A percentile compares a stretch with the other conserved stretches of the same genome.
Conservation (phyloP, 2,329 filamentous ascomycete species). For the Cladophialophora chaetospira region DNA sequence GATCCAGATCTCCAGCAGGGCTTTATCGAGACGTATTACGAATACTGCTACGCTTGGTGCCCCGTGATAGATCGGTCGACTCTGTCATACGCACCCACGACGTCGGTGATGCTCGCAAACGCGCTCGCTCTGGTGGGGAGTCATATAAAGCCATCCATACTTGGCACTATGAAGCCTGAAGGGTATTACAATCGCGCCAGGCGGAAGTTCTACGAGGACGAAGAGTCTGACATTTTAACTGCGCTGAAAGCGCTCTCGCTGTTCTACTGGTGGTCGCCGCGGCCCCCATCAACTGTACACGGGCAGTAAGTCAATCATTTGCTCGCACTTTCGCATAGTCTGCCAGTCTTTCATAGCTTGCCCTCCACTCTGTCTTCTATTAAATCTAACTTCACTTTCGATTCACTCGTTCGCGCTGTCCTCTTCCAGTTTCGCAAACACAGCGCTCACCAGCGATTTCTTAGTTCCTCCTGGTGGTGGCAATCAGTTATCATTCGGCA, state of each 20-base stretch:
- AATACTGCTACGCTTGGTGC: conserved; percentile 49
- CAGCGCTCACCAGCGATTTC: too few relatives aligned
- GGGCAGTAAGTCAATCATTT: too few relatives aligned
- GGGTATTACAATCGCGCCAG: conserved; percentile 45
- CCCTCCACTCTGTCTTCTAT: too few relatives aligned
- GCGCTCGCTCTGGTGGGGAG: conserved; percentile 46
- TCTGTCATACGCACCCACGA: conserved; percentile 36
- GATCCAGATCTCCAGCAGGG: conserved; percentile 38
- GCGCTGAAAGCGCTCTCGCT: conserved; percentile 42
- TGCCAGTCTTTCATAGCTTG: too few relatives aligned
- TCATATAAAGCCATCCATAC: conserved; percentile 46
- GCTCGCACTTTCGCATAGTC: too few relatives aligned
- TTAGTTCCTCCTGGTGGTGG: conserved; percentile 53
- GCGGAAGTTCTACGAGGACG: conserved; percentile 45
- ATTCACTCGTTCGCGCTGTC: too few relatives aligned
- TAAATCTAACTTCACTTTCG: too few relatives aligned
- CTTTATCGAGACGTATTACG: conserved; percentile 47
- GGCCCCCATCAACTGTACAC: conserved; percentile 41
- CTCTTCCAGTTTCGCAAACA: too few relatives aligned
- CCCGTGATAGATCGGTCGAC: conserved; percentile 43
- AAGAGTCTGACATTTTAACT: conserved; percentile 43
- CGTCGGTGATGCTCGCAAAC: conserved; percentile 34
- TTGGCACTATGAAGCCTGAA: conserved; percentile 44
- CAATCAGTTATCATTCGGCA: conserved; percentile 41
- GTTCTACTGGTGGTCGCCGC: conserved; percentile 51